phyloP scores from a whole-genome alignment of 2,329 filamentous ascomycete species.

The Exserohilum turcica region DNA sequence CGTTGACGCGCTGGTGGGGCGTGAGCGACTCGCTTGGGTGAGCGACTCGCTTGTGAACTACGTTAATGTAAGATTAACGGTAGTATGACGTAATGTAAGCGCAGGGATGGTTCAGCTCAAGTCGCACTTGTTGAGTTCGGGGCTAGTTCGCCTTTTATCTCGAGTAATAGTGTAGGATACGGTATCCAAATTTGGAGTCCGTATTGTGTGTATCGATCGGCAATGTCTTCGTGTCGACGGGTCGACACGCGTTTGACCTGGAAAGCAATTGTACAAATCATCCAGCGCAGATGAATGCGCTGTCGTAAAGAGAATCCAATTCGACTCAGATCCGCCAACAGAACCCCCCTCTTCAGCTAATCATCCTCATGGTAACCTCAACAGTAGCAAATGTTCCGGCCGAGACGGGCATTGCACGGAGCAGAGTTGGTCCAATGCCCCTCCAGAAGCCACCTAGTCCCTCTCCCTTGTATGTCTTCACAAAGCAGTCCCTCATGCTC shows the following conservation, averaged over 20 bases:
- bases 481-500: slow-evolving; percentile 88
- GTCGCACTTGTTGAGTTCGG: no score
- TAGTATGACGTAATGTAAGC: no score
- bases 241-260: background rate
- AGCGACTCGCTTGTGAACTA: no score
- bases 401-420: slow-evolving; percentile 96
- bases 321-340: background rate
- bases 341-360: slow-evolving; percentile 13
- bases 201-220: background rate
- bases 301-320: background rate
- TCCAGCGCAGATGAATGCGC: background rate
- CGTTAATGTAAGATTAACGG: no score
- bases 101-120: no score
- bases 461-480: slow-evolving; percentile 76
- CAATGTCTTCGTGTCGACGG: background rate
- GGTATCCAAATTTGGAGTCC: background rate
- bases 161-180: no score
- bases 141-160: no score
- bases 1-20: no score
- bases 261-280: background rate
- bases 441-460: slow-evolving; percentile 90
- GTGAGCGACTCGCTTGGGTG: no score
- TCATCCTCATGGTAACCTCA: slow-evolving; percentile 32
- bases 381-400: slow-evolving; percentile 92
- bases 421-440: slow-evolving; percentile 84